These are phyloP conservation scores for Rhodotorula diobovata DNA, from an alignment of 768 basidiomycete genomes.

Conservation along the genomic window DNA sequence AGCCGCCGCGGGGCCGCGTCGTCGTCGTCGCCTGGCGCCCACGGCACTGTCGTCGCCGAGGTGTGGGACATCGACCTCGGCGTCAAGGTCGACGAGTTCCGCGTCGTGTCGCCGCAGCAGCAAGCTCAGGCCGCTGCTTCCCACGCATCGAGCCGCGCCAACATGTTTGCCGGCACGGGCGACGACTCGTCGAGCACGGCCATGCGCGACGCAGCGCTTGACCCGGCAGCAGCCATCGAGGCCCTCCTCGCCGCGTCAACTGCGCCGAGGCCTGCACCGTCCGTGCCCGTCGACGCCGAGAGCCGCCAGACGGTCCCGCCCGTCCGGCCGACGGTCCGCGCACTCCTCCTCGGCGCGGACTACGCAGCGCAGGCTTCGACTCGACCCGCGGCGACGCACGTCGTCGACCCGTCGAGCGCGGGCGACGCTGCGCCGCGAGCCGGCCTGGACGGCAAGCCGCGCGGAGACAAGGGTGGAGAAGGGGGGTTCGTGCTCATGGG, in stretches of 20 bases:
- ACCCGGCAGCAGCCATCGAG: slow-evolving; percentile 40
- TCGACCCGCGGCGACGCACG: slow-evolving; percentile 2
- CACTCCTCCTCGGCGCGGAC: slow-evolving; percentile 38
- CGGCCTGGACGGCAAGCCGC: too few species aligned
- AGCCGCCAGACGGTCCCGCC: neutral
- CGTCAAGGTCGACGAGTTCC: slow-evolving; percentile 70
- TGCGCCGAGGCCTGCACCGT: neutral
- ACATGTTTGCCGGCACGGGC: slow-evolving; percentile 13
- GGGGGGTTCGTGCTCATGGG: slow-evolving; percentile 68
- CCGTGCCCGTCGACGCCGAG: neutral
- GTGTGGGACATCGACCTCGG: slow-evolving; percentile 90
- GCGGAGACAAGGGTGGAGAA: slow-evolving; percentile 7
- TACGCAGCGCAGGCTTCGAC: slow-evolving; percentile 25
- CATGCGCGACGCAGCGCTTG: slow-evolving; percentile 25
- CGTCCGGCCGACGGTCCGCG: slow-evolving; percentile 14
- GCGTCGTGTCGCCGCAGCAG: slow-evolving; percentile 6
- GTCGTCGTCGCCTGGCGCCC: neutral
- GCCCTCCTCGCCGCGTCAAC: slow-evolving; percentile 30
- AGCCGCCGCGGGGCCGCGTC: neutral
- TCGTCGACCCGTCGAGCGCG: neutral
- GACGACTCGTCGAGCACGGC: slow-evolving; percentile 5
- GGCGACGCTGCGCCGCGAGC: neutral
- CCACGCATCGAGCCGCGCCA: slow-evolving; percentile 10
- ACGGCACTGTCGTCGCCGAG: slow-evolving; percentile 57
- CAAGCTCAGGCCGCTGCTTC: slow-evolving; percentile 31